Percentiles rank a stretch among this genome's conserved stretches.
These are phyloP conservation scores for Meira nashicola DNA, from an alignment of 1,284 basidiomycete species.

Conservation along the genomic window DNA sequence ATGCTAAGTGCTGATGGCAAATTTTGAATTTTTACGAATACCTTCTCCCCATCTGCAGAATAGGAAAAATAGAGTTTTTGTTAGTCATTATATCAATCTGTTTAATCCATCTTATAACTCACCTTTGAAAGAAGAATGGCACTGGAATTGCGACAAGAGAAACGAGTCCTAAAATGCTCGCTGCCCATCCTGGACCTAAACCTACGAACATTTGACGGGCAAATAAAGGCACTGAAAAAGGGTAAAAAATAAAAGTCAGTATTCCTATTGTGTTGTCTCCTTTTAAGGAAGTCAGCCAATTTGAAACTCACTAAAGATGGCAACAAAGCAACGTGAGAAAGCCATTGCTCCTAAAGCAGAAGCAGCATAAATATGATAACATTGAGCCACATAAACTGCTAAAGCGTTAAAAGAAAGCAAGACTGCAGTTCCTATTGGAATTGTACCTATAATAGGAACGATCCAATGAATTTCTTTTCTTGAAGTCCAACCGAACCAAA, in stretches of 20 bases:
- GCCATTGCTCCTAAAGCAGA: slow-evolving; percentile 28
- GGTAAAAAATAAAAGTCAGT: background rate
- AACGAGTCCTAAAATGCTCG: slow-evolving; percentile 1
- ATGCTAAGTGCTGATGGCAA: background rate
- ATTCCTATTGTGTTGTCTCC: background rate
- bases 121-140: slow-evolving; percentile 1
- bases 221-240: slow-evolving; percentile 3
- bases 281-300: background rate
- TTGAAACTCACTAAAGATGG: slow-evolving; percentile 16
- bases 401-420: slow-evolving; percentile 19
- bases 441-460: slow-evolving; percentile 21
- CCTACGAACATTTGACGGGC: slow-evolving; percentile 9
- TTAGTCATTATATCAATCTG: too few relatives aligned
- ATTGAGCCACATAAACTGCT: slow-evolving; percentile 25
- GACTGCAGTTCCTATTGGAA: background rate
- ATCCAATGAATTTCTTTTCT: slow-evolving; percentile 26
- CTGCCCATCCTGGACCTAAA: slow-evolving; percentile 2
- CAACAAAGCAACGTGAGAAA: slow-evolving; percentile 27
- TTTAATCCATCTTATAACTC: background rate
- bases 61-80: too few relatives aligned
- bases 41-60: background rate
- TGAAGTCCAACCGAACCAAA: slow-evolving; percentile 33
- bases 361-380: slow-evolving; percentile 29
- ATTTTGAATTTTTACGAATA: background rate
- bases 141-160: slow-evolving; percentile 4